Evolutionary conservation across 176 grass and related monocot genomes (phyloP).

Genomic region (sorghum (Sorghum bicolor)): Sorghum_bicolor_NCBIv3 NC_012870.2:17578501-17579000

Average conservation of each 20-base stretch:
- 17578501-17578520: slow-evolving; percentile 62
- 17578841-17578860: background rate
- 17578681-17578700: background rate
- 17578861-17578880: background rate
- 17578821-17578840: background rate
- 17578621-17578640: background rate
- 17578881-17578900: background rate
- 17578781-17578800: background rate
- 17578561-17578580: background rate
- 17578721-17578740: background rate
- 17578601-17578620: background rate
- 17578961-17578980: background rate
- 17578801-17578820: background rate
- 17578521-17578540: background rate
- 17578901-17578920: background rate
- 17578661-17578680: slow-evolving; percentile 12
- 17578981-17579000: background rate
- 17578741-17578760: background rate
- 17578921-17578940: too few species aligned
- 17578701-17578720: slow-evolving; percentile 5
- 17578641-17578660: background rate
- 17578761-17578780: background rate
- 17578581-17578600: background rate
- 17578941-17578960: background rate
- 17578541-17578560: background rate